Evolutionary conservation across 169 alveolate species (phyloP), one percentile per base, ranked within the genome.

Genomic region (Eimeria tenella): DNA sequence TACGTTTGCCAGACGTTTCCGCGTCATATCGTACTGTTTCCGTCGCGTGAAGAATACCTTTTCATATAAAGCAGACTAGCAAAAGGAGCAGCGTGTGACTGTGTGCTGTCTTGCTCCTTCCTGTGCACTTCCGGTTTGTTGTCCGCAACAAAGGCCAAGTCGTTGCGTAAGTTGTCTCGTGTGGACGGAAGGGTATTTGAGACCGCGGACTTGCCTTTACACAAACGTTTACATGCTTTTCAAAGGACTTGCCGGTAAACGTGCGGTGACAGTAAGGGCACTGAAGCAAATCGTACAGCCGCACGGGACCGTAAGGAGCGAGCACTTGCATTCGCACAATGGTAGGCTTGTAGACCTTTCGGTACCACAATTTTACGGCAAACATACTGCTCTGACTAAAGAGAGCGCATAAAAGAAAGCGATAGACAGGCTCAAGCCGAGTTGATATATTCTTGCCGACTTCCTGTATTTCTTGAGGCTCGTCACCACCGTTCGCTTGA

Each of bases 261-360:
- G 95, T 91, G 19, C 95, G 95, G 74, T 86, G 81, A 65, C 95
- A 91, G 71, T 91, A 71, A 25, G 95, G 95, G 19, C 95, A 91
- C 95, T 91, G 83, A 83, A 58, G 25, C 23, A 53, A 83, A 11
- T 60, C 31, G 63, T 77, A 83, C 55, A 56, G 89, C 8, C 68
- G 23, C 71, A 81, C 9, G 49, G 31, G 2, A 13, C 68, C 19
- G 19, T 58, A 58, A 1, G 68, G 68, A 17, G 11, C 68, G 2
- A 3, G 68, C 68, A 13, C 19, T 58, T 58, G 68, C 2, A 3
- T 31, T 31, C 42, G 42, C 42, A 31, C 42, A 31, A 31, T 31
- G 42, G 42, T 31, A 31, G 42, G 4, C 42, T 31, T 31, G 42
- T 31, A 31, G 42, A 31, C 42, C 42, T 31, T 31, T 31, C 42